Base-by-base conservation (phyloP, 2,329 filamentous ascomycete genomes). In the Pseudogymnoascus sp. region DNA sequence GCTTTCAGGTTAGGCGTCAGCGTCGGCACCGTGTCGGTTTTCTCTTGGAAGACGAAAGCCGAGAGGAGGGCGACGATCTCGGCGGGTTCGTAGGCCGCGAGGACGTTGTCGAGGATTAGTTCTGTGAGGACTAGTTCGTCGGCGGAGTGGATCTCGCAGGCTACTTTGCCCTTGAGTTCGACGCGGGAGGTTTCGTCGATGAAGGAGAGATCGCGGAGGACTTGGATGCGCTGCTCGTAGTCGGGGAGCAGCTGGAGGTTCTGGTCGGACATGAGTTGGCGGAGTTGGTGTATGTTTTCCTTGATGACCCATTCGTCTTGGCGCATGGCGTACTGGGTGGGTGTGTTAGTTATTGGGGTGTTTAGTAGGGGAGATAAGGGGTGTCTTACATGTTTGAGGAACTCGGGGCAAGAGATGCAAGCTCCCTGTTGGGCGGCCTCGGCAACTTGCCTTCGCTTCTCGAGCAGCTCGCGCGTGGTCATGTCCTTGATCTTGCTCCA, bases 301-400 rank as follows among this genome's bases (percentile, higher is more conserved):
- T 94, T 90, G 73, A 99, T 91, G 55, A 96, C 82, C 92, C 93
- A 97, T 75, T 97, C 90, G 71, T 97, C 91, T 71, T 99, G 92
- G 70, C 92, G 90, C 89, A 96, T 95, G 65, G 92, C 89, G 72
- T 94, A 97, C 88, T 93, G 60, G 4, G 63, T n/a, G n/a, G n/a
- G 62, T 25, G 61, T 35, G 66, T 65, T 60, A 65, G 58, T 25
- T 64, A 39, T 12, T 42, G n/a, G 10, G 8, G 31, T 9, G 9
- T 35, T 25, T 5, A 12, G 6, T 13, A 13, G 10, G 10, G 33
- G 40, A 15, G 27, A 35, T 9, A 18, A n/a, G 15, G 7, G 15
- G 10, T 10, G 42, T 66, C 88, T 81, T 77, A 92, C 89, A 73
- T 99, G 94, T 75, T 95, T 93, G 65, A 94, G 73, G 74, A 97